These are phyloP conservation scores for Picea abies DNA, from an alignment of 83 land plant genomes.

Conservation along the genomic window DNA sequence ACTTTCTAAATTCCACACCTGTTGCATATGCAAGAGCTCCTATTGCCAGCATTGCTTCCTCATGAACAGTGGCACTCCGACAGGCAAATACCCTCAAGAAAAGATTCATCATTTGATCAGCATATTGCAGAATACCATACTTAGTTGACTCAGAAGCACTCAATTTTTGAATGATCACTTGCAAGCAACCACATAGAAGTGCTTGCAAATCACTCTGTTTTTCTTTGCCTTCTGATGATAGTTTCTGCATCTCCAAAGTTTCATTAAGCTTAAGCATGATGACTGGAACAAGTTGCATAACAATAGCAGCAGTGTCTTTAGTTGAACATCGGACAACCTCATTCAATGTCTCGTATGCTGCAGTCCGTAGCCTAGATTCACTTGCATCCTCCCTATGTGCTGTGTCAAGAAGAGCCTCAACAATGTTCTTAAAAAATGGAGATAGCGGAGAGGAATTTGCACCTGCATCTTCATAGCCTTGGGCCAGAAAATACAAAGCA, in stretches of 20 bases:
- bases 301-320: constrained; percentile 32
- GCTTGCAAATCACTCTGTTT: constrained; percentile 59
- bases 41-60: not conserved
- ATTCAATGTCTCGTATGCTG: constrained; percentile 61
- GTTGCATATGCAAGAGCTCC: too few species aligned
- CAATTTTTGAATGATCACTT: constrained; percentile 57
- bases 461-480: constrained; percentile 50
- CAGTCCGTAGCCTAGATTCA: constrained; percentile 41
- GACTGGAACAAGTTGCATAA: constrained; percentile 41
- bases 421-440: constrained; percentile 43
- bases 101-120: constrained; percentile 49
- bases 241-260: constrained; percentile 38
- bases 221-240: constrained; percentile 51
- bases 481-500: constrained; percentile 59
- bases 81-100: constrained; percentile 58
- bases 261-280: constrained; percentile 45
- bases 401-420: constrained; percentile 32
- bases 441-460: constrained; percentile 24
- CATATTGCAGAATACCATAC: constrained; percentile 35
- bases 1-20: constrained; percentile 54
- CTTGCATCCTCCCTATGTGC: constrained; percentile 51
- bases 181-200: constrained; percentile 55
- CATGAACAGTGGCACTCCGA: constrained; percentile 59
- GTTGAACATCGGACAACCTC: constrained; percentile 47
- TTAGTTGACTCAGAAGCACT: constrained; percentile 37